Evolutionary conservation across 306 rosid genomes (phyloP), one percentile per base, ranked within the genome.

Genomic region (Glycine soja): DNA sequence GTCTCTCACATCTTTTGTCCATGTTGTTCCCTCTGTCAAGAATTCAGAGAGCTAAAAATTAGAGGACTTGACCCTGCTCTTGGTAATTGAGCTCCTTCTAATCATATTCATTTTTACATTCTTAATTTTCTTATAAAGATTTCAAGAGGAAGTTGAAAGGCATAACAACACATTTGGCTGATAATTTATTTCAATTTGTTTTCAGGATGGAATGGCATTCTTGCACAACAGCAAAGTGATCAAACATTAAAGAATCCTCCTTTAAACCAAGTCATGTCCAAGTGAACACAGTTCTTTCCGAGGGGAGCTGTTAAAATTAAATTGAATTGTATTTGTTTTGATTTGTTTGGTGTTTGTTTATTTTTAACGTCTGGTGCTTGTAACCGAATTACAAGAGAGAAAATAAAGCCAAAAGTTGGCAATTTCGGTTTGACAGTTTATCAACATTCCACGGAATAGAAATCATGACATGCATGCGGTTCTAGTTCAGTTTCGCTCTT

Each of bases 41-140:
- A 91, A 75, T 86, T 85, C 79, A 88, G 93, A 86, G 93, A 89
- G 80, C 93, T 91, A 8, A 51, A 78, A 51, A 18, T 19, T 58
- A 83, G 89, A 91, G 90, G 88, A 85, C 90, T 91, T 68, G 91
- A 91, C 80, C 95, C 91, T 75, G 83, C 91, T 67, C 84, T 89
- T 63, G 95, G 93, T 24, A 24, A 24, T 24, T 24, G 30, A 24
- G 1, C 2, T 24, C 30, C 30, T 24, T 24, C 2, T 24, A 24
- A 24, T 24, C 30, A 24, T 24, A 24, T 24, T 24, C 30, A 24
- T 24, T 24, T 24, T 24, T 24, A 24, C 30, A 24, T 24, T 24
- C 30, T 24, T 24, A 24, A 24, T 24, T 24, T 24, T 24, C 30
- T 24, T 24, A 24, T 1, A 24, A 24, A 24, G 30, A 24, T 24